Conservation (phyloP, 208 protist species). For the Naegleria fowleri region DNA sequence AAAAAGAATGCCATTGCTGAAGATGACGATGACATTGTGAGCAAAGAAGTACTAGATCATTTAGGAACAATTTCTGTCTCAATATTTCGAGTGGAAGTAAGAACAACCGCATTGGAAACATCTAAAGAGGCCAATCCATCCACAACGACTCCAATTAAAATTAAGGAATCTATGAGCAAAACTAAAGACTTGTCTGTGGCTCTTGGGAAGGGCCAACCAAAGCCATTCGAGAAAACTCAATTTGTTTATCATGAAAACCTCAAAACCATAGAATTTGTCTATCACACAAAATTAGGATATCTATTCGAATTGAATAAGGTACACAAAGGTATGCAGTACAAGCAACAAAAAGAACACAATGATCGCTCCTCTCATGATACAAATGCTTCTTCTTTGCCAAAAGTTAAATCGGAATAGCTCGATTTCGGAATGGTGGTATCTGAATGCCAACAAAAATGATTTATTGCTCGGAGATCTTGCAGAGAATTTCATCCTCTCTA, state of each 20-base stretch:
- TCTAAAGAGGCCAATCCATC: neutral
- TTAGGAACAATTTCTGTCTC: neutral
- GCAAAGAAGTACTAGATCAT: neutral
- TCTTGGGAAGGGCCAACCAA: neutral
- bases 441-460: neutral
- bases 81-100: neutral
- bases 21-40: neutral
- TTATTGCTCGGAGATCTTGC: neutral
- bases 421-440: too few relatives aligned
- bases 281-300: neutral
- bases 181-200: neutral
- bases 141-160: neutral
- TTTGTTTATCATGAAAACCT: neutral
- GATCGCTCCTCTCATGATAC: too few relatives aligned
- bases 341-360: too few relatives aligned
- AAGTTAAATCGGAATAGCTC: too few relatives aligned
- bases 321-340: too few relatives aligned
- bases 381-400: too few relatives aligned
- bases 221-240: neutral
- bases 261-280: neutral
- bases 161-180: neutral
- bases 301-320: neutral
- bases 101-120: neutral
- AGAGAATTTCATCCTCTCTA: slow-evolving; percentile 14
- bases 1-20: neutral